These are phyloP conservation scores for Geotrichum carabidarum DNA, from an alignment of 1,139 yeast genomes.

Conservation along the genomic window DNA sequence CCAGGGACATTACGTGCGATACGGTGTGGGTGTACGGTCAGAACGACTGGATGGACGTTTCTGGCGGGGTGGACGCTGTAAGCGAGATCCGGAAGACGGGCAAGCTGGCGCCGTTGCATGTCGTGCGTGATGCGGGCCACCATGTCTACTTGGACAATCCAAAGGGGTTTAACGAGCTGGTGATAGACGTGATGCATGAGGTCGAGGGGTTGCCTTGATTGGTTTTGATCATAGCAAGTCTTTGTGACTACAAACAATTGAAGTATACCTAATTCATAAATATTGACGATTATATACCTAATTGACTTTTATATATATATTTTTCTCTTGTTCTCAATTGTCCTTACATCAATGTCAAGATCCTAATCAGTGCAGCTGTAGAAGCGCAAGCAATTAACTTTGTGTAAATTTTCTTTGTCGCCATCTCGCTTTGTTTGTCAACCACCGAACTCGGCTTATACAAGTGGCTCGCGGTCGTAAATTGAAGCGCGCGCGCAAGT, in stretches of 20 bases:
- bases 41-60: slow-evolving; percentile 79
- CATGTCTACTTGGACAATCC: slow-evolving; percentile 76
- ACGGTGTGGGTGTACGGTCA: slow-evolving; percentile 70
- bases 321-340: too few relatives aligned
- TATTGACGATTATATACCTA: too few relatives aligned
- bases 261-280: too few relatives aligned
- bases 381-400: too few relatives aligned
- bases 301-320: too few relatives aligned
- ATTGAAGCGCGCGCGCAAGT: too few relatives aligned
- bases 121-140: slow-evolving; percentile 65
- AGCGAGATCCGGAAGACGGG: slow-evolving; percentile 8
- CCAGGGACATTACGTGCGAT: slow-evolving; percentile 43
- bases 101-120: slow-evolving; percentile 24
- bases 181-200: slow-evolving; percentile 40
- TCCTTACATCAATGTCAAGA: too few relatives aligned
- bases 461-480: too few relatives aligned
- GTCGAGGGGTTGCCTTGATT: slow-evolving; percentile 9
- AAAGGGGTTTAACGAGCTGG: slow-evolving; percentile 44
- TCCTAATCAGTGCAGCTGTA: too few relatives aligned
- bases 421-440: too few relatives aligned
- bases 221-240: background rate
- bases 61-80: slow-evolving; percentile 53
- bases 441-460: too few relatives aligned
- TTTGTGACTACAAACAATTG: background rate
- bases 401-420: too few relatives aligned